Evolutionary conservation across 768 basidiomycete species (phyloP).

Genomic region (Podaxis sp.): DNA sequence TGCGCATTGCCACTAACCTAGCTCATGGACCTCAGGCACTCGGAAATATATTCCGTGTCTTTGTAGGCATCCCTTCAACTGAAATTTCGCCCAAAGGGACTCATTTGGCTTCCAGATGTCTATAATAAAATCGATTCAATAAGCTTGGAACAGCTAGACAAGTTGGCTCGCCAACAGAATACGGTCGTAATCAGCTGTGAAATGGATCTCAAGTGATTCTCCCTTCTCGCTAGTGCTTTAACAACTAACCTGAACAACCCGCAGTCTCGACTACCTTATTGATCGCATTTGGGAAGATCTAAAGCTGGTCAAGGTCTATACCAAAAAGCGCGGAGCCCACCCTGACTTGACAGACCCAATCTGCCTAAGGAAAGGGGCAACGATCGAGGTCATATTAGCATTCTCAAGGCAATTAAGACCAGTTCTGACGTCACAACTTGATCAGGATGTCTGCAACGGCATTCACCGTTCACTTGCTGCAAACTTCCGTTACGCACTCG

Average conservation of each 20-base stretch:
- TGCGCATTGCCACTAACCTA: background rate
- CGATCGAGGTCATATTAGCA: conserved; percentile 64
- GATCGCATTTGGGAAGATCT: conserved; percentile 79
- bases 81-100: background rate
- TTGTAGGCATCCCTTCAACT: conserved; percentile 42
- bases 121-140: conserved; percentile 97
- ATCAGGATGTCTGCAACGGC: conserved; percentile 82
- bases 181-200: conserved; percentile 97
- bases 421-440: background rate
- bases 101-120: conserved; percentile 49
- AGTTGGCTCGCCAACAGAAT: conserved; percentile 74
- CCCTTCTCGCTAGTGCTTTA: background rate
- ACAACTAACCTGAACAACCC: conserved; percentile 9
- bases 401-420: background rate
- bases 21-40: conserved; percentile 47
- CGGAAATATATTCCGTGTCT: conserved; percentile 95
- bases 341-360: conserved; percentile 92
- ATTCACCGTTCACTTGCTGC: conserved; percentile 86
- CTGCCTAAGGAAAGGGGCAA: conserved; percentile 85
- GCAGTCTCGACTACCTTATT: conserved; percentile 67
- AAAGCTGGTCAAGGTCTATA: conserved; percentile 87
- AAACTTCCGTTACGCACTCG: conserved; percentile 92
- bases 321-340: conserved; percentile 93
- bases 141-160: conserved; percentile 78
- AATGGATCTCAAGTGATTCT: conserved; percentile 76